Percentiles rank a stretch among this genome's conserved stretches.
These are phyloP conservation scores for Medicago ruthenica DNA, from an alignment of 306 rosid species.

Conservation along the genomic window DNA sequence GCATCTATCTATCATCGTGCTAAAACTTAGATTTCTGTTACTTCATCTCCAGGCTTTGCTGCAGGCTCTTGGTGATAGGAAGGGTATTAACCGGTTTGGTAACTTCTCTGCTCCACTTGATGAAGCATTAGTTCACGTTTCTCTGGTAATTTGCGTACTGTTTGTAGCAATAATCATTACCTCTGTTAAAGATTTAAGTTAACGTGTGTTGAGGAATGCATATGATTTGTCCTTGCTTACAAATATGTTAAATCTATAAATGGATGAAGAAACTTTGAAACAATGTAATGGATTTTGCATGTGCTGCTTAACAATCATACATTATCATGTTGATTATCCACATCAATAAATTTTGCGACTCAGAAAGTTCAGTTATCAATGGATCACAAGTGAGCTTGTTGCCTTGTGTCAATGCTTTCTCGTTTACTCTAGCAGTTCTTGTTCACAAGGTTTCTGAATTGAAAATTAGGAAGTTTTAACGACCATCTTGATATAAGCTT, in stretches of 20 bases:
- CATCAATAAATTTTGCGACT: slow-evolving; percentile 5
- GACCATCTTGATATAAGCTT: slow-evolving; percentile 9
- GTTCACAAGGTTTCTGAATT: slow-evolving; percentile 27
- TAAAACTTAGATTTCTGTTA: slow-evolving; percentile 30
- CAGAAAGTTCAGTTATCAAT: slow-evolving; percentile 20
- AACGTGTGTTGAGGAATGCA: background rate
- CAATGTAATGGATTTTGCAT: background rate
- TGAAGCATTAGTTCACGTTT: slow-evolving; percentile 87
- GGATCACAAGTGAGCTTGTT: slow-evolving; percentile 26
- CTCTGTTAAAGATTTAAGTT: background rate
- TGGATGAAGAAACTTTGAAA: slow-evolving; percentile 26
- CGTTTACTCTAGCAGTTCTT: background rate
- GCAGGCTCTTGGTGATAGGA: slow-evolving; percentile 94
- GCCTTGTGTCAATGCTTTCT: slow-evolving; percentile 16
- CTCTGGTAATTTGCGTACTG: slow-evolving; percentile 66
- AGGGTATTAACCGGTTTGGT: slow-evolving; percentile 94
- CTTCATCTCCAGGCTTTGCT: slow-evolving; percentile 72
- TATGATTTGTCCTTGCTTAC: slow-evolving; percentile 33
- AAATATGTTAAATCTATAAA: background rate
- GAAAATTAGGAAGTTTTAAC: slow-evolving; percentile 24
- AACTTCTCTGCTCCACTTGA: slow-evolving; percentile 97
- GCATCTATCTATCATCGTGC: slow-evolving; percentile 24
- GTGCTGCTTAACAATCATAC: background rate
- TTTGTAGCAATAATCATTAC: slow-evolving; percentile 14
- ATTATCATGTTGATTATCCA: slow-evolving; percentile 10